Conservation (phyloP, 129 eudicot species). For the Silybum marianum region DNA sequence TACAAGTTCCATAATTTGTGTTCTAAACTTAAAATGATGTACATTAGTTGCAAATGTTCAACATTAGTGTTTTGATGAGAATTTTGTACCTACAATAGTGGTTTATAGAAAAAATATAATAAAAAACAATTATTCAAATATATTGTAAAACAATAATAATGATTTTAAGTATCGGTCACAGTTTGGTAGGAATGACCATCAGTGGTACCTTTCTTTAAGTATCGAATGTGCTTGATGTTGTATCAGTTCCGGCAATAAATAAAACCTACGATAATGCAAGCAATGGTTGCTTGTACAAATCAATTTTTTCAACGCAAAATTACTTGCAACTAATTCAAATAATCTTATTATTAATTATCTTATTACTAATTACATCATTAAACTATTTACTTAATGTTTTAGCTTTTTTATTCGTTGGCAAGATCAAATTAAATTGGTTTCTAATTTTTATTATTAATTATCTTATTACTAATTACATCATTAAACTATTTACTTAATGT, state of each 20-base stretch:
- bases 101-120: not conserved
- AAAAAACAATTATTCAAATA: not conserved
- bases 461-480: not conserved
- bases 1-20: not conserved
- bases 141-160: not conserved
- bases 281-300: not conserved
- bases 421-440: not conserved
- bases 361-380: not conserved
- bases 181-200: conserved; percentile 27
- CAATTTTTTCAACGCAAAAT: no score
- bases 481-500: not conserved
- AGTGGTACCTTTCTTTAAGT: conserved; percentile 34
- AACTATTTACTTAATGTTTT: not conserved
- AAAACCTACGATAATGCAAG: conserved; percentile 18
- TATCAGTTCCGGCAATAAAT: conserved; percentile 45
- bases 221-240: conserved; percentile 36
- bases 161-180: not conserved
- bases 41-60: not conserved
- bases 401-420: not conserved
- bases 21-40: not conserved
- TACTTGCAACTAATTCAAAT: not conserved
- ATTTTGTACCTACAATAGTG: not conserved
- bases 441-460: no score
- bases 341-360: not conserved
- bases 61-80: not conserved